Conservation (phyloP, 2,329 filamentous ascomycete genomes). For the Paracorniculantispora psalliotae region DNA sequence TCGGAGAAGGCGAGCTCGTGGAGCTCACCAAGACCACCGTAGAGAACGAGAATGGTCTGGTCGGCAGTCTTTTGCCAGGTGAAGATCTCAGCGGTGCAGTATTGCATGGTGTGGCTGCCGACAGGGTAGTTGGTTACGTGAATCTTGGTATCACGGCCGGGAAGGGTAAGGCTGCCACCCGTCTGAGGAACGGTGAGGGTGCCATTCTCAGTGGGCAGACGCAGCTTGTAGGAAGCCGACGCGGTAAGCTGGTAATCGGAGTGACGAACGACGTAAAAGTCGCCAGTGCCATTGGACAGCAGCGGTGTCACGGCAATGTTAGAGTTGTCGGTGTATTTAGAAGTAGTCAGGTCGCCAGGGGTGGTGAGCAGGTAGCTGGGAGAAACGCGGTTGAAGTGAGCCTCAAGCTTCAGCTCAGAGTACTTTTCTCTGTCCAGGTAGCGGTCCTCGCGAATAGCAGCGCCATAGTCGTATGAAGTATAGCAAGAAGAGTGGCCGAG, state of each 20-base stretch:
- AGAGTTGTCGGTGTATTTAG: slow-evolving; percentile 29
- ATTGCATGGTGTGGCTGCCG: slow-evolving; percentile 52
- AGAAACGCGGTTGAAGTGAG: slow-evolving; percentile 64
- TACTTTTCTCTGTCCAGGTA: slow-evolving; percentile 65
- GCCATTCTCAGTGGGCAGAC: slow-evolving; percentile 49
- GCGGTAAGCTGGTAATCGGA: slow-evolving; percentile 52
- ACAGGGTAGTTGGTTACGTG: slow-evolving; percentile 60
- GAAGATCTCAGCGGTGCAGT: slow-evolving; percentile 62
- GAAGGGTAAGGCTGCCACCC: slow-evolving; percentile 48
- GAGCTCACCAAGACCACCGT: slow-evolving; percentile 52
- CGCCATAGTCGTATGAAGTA: slow-evolving; percentile 45
- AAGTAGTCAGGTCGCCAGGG: slow-evolving; percentile 20
- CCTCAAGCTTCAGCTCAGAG: slow-evolving; percentile 65
- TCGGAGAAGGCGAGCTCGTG: slow-evolving; percentile 52
- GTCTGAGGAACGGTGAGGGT: slow-evolving; percentile 51
- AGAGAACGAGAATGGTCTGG: slow-evolving; percentile 55
- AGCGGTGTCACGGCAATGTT: slow-evolving; percentile 57
- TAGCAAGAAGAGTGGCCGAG: slow-evolving; percentile 59
- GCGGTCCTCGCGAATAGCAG: slow-evolving; percentile 58
- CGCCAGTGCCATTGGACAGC: slow-evolving; percentile 42
- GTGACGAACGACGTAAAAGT: slow-evolving; percentile 59
- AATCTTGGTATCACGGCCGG: slow-evolving; percentile 57
- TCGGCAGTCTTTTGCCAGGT: slow-evolving; percentile 58
- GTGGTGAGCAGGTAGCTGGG: slow-evolving; percentile 59
- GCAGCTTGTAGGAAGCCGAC: slow-evolving; percentile 56